A percentile compares a stretch with the other conserved stretches of the same genome.
Evolutionary conservation across 1,139 yeast genomes (phyloP).

Genomic region (Geotrichum reessii): DNA sequence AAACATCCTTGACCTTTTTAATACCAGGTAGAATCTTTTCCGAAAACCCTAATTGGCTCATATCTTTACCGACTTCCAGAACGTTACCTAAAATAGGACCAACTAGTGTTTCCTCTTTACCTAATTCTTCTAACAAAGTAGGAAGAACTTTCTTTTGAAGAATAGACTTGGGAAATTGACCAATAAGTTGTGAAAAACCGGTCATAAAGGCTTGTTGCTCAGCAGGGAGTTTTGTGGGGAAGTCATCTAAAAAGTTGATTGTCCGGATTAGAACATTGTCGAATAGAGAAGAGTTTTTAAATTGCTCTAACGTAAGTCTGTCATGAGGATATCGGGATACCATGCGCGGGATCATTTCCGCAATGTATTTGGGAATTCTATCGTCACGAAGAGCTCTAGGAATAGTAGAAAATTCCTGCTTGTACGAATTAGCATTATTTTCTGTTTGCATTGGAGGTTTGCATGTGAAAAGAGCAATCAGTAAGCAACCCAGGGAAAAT

Average conservation of each 20-base stretch:
- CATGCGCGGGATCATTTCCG: constrained; percentile 39
- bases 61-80: constrained; percentile 51
- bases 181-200: constrained; percentile 55
- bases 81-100: constrained; percentile 54
- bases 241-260: constrained; percentile 76
- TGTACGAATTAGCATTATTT: constrained; percentile 35
- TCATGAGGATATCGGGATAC: constrained; percentile 40
- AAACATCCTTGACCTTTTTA: constrained; percentile 42
- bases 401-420: constrained; percentile 31
- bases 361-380: constrained; percentile 34
- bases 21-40: constrained; percentile 58
- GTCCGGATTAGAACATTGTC: constrained; percentile 81
- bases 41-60: constrained; percentile 72
- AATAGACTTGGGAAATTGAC: constrained; percentile 65
- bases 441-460: constrained; percentile 39
- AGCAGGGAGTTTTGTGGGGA: constrained; percentile 62
- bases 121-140: constrained; percentile 47
- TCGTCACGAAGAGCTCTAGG: constrained; percentile 42
- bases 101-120: constrained; percentile 47
- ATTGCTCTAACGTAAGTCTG: constrained; percentile 43
- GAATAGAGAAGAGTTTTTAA: constrained; percentile 55
- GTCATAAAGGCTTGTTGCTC: constrained; percentile 67
- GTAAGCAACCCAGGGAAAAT: constrained; percentile 73
- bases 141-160: constrained; percentile 73
- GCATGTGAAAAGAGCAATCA: constrained; percentile 52